Conservation (phyloP, 2,329 filamentous ascomycete genomes). For the Sporothrix pseudoabietina region DNA sequence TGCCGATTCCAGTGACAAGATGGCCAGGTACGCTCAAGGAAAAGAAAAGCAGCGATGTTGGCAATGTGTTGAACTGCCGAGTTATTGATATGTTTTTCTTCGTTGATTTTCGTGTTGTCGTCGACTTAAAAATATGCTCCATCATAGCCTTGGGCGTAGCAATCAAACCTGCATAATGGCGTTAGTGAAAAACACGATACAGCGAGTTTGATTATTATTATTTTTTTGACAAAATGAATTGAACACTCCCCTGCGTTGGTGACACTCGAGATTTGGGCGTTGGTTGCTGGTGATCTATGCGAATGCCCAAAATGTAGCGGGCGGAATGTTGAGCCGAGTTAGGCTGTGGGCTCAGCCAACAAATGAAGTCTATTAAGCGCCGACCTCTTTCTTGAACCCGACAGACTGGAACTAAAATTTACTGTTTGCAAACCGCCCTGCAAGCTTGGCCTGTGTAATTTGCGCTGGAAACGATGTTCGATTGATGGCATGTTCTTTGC, state of each 20-base stretch:
- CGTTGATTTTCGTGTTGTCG: neutral
- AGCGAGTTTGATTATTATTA: neutral
- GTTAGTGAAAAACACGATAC: neutral
- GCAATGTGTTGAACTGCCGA: neutral
- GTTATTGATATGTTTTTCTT: neutral
- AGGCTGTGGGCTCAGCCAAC: slow-evolving; percentile 28
- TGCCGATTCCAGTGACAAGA: neutral
- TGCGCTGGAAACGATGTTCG: neutral
- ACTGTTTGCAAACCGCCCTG: neutral
- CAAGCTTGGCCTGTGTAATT: slow-evolving; percentile 4
- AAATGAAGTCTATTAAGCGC: slow-evolving; percentile 33
- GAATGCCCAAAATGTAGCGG: slow-evolving; percentile 14
- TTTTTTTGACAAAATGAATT: neutral
- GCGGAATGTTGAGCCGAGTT: slow-evolving; percentile 33
- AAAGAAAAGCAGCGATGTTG: neutral
- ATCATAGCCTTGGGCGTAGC: neutral
- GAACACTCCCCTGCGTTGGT: neutral
- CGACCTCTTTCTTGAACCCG: slow-evolving; percentile 29
- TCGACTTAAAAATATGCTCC: neutral
- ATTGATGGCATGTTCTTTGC: neutral
- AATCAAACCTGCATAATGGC: neutral
- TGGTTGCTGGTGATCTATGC: neutral
- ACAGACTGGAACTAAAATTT: slow-evolving; percentile 33
- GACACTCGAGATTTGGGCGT: neutral
- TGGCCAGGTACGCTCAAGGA: neutral